Evolutionary conservation across 2,329 filamentous ascomycete genomes (phyloP).

Genomic region (Dichotomopilus funicola): DNA sequence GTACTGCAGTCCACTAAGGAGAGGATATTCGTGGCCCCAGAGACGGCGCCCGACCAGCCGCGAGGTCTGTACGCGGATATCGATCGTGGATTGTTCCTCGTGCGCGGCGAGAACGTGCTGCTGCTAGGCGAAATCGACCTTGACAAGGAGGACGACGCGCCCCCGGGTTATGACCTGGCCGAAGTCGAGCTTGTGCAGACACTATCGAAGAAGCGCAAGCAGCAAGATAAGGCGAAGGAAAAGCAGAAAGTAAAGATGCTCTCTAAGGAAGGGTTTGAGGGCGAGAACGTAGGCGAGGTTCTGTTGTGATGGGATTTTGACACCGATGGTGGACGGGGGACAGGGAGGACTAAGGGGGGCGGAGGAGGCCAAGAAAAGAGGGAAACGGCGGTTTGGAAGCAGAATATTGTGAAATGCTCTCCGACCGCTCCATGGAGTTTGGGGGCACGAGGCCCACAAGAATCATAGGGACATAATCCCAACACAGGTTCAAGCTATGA

Average conservation of each 20-base stretch:
- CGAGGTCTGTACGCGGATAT: constrained; percentile 72
- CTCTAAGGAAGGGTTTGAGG: constrained; percentile 76
- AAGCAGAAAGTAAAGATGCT: constrained; percentile 67
- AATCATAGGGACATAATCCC: not conserved
- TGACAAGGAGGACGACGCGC: constrained; percentile 87
- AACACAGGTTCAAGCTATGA: constrained; percentile 1
- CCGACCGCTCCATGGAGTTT: constrained; percentile 12
- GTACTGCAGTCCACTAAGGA: constrained; percentile 91
- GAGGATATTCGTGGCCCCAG: constrained; percentile 65
- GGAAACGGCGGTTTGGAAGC: constrained; percentile 31
- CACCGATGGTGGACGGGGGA: too few species aligned
- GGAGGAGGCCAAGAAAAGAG: not conserved
- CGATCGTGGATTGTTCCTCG: constrained; percentile 78
- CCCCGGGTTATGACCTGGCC: constrained; percentile 54
- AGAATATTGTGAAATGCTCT: constrained; percentile 61
- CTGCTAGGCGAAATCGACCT: constrained; percentile 94
- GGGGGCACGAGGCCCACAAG: not conserved
- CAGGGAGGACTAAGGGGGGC: not conserved
- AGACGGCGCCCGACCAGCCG: constrained; percentile 33
- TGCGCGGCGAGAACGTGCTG: constrained; percentile 94
- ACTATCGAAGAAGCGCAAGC: constrained; percentile 66
- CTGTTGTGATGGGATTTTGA: constrained; percentile 46
- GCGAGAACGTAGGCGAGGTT: constrained; percentile 72
- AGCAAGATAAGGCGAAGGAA: constrained; percentile 62
- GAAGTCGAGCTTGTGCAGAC: constrained; percentile 51